These are phyloP conservation scores for Inga oerstediana DNA, from an alignment of 306 rosid genomes.

Conservation along the genomic window DNA sequence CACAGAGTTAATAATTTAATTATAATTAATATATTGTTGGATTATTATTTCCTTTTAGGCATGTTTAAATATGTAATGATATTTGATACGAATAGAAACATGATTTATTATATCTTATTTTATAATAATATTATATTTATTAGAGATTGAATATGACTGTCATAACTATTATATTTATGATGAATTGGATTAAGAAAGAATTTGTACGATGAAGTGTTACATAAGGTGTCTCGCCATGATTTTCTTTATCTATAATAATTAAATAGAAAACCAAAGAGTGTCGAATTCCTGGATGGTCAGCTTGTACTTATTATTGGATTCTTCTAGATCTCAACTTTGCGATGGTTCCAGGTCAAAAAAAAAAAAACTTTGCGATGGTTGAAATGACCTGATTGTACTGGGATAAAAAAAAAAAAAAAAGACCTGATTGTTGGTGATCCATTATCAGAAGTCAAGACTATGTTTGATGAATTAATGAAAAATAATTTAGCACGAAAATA, in stretches of 20 bases:
- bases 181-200: too few species aligned
- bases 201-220: too few species aligned
- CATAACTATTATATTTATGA: too few species aligned
- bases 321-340: not conserved
- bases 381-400: not conserved
- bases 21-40: too few species aligned
- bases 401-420: not conserved
- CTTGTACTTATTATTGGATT: not conserved
- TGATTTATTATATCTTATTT: too few species aligned
- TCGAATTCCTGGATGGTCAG: not conserved
- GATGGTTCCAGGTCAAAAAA: not conserved
- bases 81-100: too few species aligned
- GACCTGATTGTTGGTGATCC: not conserved
- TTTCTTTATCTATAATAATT: not conserved
- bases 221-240: not conserved
- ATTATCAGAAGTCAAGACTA: not conserved
- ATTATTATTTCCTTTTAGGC: too few species aligned
- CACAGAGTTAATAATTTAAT: too few species aligned
- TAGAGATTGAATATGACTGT: too few species aligned
- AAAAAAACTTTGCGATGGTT: not conserved
- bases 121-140: too few species aligned
- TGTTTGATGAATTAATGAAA: not conserved
- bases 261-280: not conserved
- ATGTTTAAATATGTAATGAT: too few species aligned
- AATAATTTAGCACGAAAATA: not conserved